Conservation (phyloP, 2,329 filamentous ascomycete genomes). For the Scedosporium minutisporum region DNA sequence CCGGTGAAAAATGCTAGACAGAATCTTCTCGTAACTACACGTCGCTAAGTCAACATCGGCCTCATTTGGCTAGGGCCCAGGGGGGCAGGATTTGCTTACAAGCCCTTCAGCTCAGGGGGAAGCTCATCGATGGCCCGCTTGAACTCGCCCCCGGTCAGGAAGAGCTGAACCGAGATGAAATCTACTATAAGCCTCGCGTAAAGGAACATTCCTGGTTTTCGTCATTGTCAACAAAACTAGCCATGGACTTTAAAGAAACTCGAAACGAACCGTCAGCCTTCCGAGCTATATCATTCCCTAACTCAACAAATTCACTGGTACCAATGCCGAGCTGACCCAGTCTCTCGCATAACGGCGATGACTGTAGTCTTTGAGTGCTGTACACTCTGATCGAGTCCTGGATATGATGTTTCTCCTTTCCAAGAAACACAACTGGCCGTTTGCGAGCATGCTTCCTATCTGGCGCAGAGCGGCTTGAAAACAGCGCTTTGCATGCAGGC, state of each 20-base stretch:
- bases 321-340: background rate
- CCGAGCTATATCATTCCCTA: background rate
- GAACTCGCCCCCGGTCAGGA: constrained; percentile 13
- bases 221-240: too few species aligned
- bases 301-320: background rate
- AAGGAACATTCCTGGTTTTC: background rate
- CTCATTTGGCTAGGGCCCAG: background rate
- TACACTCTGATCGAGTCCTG: background rate
- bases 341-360: background rate
- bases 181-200: background rate
- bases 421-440: too few species aligned
- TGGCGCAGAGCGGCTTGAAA: too few species aligned
- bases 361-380: background rate
- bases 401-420: too few species aligned
- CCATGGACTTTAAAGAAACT: too few species aligned
- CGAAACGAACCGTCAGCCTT: background rate
- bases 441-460: too few species aligned
- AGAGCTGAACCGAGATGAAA: background rate
- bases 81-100: constrained; percentile 11
- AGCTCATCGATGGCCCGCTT: constrained; percentile 14
- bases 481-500: too few species aligned
- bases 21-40: constrained; percentile 19
- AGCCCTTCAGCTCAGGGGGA: constrained; percentile 15
- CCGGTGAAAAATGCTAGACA: constrained; percentile 14
- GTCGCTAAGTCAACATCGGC: too few species aligned